Percentiles rank a stretch among this genome's conserved stretches.
Conservation (phyloP, 768 basidiomycete species). For the Dioszegia aurantiaca region DNA sequence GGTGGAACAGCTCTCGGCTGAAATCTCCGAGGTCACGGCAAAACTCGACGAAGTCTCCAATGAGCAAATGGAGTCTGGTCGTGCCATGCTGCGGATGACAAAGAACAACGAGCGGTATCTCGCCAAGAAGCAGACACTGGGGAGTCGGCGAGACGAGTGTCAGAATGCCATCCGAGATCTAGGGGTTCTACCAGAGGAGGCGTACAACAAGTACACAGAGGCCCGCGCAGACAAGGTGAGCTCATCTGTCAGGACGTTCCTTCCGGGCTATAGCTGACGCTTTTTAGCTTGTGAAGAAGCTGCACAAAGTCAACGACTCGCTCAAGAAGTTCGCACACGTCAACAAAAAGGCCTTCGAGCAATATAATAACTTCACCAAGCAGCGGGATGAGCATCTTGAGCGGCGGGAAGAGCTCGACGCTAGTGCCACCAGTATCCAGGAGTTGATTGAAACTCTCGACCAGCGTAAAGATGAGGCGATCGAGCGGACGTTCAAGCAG, state of each 20-base stretch:
- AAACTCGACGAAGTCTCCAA: conserved; percentile 53
- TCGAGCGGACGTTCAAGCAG: conserved; percentile 96
- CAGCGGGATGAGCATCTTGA: conserved; percentile 86
- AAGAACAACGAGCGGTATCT: conserved; percentile 94
- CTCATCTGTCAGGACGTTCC: conserved; percentile 4
- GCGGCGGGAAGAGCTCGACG: conserved; percentile 86
- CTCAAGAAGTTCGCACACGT: conserved; percentile 97
- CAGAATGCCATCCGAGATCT: conserved; percentile 93
- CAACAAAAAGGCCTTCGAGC: conserved; percentile 99
- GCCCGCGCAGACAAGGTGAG: conserved; percentile 83
- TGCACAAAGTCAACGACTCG: conserved; percentile 87
- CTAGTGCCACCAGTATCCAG: conserved; percentile 81
- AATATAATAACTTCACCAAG: conserved; percentile 96
- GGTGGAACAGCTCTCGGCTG: conserved; percentile 64
- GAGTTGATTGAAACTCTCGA: conserved; percentile 91
- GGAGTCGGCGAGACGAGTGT: conserved; percentile 83
- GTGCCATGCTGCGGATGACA: conserved; percentile 82
- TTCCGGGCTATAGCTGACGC: conserved; percentile 12
- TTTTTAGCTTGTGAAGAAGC: conserved; percentile 77
- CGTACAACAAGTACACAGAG: conserved; percentile 87
- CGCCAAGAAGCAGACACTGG: conserved; percentile 82
- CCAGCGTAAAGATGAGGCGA: conserved; percentile 96
- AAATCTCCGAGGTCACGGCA: conserved; percentile 42
- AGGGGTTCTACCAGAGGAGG: conserved; percentile 94
- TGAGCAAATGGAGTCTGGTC: conserved; percentile 80